Percentiles rank a stretch among this genome's conserved stretches.
phyloP scores from a whole-genome alignment of 805 yeast genomes.

The Ogataea ramenticola region DNA sequence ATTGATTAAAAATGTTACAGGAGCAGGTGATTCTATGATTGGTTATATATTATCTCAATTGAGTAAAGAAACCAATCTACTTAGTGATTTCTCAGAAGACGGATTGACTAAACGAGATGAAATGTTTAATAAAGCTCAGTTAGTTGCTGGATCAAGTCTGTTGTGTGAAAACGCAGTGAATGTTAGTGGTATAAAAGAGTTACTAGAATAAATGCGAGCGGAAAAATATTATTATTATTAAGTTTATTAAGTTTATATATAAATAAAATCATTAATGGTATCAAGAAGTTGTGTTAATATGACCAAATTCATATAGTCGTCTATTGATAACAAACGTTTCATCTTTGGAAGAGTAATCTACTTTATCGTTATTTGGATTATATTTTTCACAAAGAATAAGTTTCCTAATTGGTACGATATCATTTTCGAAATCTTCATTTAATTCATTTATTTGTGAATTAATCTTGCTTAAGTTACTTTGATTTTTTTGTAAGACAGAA shows the following conservation, averaged over 20 bases:
- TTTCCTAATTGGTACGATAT: neutral
- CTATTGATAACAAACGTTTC: neutral
- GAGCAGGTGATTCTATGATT: conserved; percentile 80
- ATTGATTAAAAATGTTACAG: conserved; percentile 61
- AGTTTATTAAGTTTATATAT: no score
- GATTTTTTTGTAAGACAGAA: neutral
- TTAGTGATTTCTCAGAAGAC: neutral
- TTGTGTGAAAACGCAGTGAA: conserved; percentile 16
- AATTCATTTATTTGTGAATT: neutral
- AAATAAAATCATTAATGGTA: no score
- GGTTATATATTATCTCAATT: conserved; percentile 52
- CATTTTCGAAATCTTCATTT: neutral
- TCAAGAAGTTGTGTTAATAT: no score
- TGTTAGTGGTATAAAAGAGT: conserved; percentile 5
- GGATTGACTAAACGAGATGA: conserved; percentile 11
- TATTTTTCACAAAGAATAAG: neutral
- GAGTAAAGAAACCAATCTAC: conserved; percentile 4
- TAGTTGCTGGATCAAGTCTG: conserved; percentile 20
- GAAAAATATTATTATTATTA: no score
- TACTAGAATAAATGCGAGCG: neutral
- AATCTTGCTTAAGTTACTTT: neutral
- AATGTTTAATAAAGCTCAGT: conserved; percentile 17
- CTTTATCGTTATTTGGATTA: neutral
- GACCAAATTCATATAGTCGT: no score
- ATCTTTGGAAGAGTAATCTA: neutral